A percentile compares a stretch with the other conserved stretches of the same genome.
Evolutionary conservation across 495 filamentous ascomycete genomes (phyloP).

Genomic region (Penicillium bovifimosum): DNA sequence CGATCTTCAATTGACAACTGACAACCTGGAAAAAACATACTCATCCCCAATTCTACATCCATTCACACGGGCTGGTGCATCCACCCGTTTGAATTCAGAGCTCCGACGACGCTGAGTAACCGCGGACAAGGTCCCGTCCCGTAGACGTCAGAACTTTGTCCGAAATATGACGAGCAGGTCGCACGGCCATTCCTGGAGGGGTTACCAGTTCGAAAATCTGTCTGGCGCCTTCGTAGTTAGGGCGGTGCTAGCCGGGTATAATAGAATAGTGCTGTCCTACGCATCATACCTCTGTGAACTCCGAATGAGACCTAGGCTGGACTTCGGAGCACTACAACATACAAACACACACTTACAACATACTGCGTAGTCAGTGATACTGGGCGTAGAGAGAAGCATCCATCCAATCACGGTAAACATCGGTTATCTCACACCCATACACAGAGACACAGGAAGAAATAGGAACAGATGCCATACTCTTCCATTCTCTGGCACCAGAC

Average conservation of each 20-base stretch:
- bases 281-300: not conserved
- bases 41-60: not conserved
- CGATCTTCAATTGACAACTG: not conserved
- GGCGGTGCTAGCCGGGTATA: not conserved
- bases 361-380: not conserved
- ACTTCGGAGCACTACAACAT: not conserved
- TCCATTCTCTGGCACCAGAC: slow-evolving; percentile 5
- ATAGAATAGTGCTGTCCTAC: not conserved
- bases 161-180: slow-evolving; percentile 7
- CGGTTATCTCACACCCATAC: too few species aligned
- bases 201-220: not conserved
- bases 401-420: not conserved
- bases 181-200: not conserved
- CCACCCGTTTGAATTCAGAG: slow-evolving; percentile 4
- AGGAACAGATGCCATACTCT: not conserved
- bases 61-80: slow-evolving; percentile 5
- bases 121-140: not conserved
- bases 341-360: too few species aligned
- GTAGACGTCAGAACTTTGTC: slow-evolving; percentile 7
- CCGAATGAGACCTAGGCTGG: slow-evolving; percentile 2
- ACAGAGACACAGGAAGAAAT: not conserved
- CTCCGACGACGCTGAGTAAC: slow-evolving; percentile 1
- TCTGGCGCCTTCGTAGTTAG: not conserved
- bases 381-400: not conserved
- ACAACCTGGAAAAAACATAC: too few species aligned